Evolutionary conservation across 148 eudicot genomes (phyloP).

Genomic region (Persicaria tinctoria): DNA sequence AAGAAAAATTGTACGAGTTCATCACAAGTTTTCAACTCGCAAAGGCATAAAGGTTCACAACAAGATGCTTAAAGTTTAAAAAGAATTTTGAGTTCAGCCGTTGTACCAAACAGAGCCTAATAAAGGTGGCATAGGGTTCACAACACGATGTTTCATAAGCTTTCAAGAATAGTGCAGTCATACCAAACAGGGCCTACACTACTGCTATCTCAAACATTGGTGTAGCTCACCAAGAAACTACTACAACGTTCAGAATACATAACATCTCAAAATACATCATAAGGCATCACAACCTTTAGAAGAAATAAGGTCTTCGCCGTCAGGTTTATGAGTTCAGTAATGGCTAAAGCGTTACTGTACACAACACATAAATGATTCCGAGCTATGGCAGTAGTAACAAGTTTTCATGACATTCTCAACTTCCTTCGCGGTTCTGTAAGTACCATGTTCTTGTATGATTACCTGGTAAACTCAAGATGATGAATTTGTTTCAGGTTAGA

Average conservation of each 20-base stretch:
- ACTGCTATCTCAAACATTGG: too few species aligned
- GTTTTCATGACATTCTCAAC: neutral
- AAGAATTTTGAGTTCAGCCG: too few species aligned
- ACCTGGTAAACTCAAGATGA: neutral
- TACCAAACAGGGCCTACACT: too few species aligned
- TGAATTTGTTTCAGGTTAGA: neutral
- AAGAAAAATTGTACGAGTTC: too few species aligned
- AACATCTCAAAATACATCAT: constrained; percentile 6
- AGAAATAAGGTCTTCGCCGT: neutral
- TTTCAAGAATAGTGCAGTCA: too few species aligned
- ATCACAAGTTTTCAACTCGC: too few species aligned
- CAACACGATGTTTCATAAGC: too few species aligned
- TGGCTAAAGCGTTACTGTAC: constrained; percentile 8
- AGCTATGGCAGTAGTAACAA: neutral
- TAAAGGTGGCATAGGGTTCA: too few species aligned
- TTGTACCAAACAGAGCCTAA: too few species aligned
- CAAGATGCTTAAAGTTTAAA: too few species aligned
- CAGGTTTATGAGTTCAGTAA: constrained; percentile 5
- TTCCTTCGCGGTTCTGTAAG: neutral
- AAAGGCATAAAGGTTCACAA: too few species aligned
- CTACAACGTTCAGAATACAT: neutral
- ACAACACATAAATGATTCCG: constrained; percentile 3
- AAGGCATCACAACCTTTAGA: constrained; percentile 4
- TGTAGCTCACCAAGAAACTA: neutral
- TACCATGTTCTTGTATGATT: constrained; percentile 3